phyloP scores from a whole-genome alignment of 371 early-diverging fungal genomes.

The Apophysomyces trapeziformis region DNA sequence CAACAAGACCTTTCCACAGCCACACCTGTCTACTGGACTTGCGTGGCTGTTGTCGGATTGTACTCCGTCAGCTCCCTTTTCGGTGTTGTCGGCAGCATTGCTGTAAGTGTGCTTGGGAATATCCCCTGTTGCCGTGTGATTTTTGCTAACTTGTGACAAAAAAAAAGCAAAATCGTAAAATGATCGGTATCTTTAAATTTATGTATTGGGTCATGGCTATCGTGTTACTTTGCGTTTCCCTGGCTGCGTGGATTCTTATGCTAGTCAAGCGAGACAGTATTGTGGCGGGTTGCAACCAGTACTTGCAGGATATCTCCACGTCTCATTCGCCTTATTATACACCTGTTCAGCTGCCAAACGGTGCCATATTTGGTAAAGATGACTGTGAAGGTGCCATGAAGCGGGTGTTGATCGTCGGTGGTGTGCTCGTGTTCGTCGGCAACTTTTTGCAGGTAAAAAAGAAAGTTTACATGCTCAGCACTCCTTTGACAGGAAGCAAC shows the following conservation, averaged over 20 bases:
- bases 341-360: conserved; percentile 52
- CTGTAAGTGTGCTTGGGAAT: background rate
- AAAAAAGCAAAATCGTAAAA: conserved; percentile 15
- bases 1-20: conserved; percentile 11
- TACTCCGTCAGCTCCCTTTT: conserved; percentile 16
- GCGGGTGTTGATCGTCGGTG: conserved; percentile 22
- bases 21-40: conserved; percentile 23
- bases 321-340: conserved; percentile 14
- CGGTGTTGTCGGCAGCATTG: conserved; percentile 21
- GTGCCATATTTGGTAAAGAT: conserved; percentile 40
- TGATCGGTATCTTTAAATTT: conserved; percentile 28
- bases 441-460: conserved; percentile 24
- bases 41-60: conserved; percentile 20
- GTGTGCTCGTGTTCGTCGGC: conserved; percentile 24
- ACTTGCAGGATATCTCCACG: conserved; percentile 5
- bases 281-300: conserved; percentile 14
- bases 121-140: background rate
- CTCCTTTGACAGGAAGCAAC: background rate
- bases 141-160: background rate
- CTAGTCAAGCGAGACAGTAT: conserved; percentile 24
- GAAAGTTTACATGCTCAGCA: conserved; percentile 6
- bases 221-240: conserved; percentile 18
- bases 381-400: conserved; percentile 18
- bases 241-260: conserved; percentile 28
- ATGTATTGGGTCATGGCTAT: conserved; percentile 37